Evolutionary conservation across 495 filamentous ascomycete genomes (phyloP), one percentile per base, ranked within the genome.

Genomic region (Hypoxylon intermedium): DNA sequence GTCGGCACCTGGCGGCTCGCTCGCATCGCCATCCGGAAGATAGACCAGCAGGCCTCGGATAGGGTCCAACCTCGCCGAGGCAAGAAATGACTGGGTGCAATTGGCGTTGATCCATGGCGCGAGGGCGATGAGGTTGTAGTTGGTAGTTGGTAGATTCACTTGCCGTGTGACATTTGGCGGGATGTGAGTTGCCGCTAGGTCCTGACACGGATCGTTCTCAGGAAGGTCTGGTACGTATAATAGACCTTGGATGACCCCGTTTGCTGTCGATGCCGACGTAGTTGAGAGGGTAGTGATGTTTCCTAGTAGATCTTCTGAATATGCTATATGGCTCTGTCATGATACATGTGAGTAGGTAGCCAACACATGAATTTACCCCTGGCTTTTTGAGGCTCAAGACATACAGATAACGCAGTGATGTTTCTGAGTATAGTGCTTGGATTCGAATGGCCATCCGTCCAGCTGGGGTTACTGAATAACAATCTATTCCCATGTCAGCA

Each of bases 31-130:
- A 33, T 82, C 75, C 0, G 88, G 86, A 16, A 83, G 75, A 72
- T 89, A 97, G 67, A 94, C 91, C 6, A 98, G 70, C 60, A 97
- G 85, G 0, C 83, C 90, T 30, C 81, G 77, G 0, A 85, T 73
- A 11, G 82, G 79, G 24, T 83, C 83, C 4, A 68, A 48, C 18
- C 75, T 75, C 9, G 89, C 88, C 16, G 89, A 80, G 9, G 76
- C 69, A 21, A 97, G 72, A 67, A 89, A 96, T 26, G 84, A 80
- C 36, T 77, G 70, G 6, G 89, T 86, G 58, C 93, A 98, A 16
- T 82, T 72, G 1, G 72, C 75, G 37, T 78, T 87, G 26, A 93
- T 78, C 93, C 93, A 97, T n/a, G 93, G 93, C 6, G 88, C 92
- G n/a, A 96, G 73, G 15, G 85, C 93, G 34, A 96, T 83, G n/a